Evolutionary conservation across 202 grass and related monocot species (phyloP).

Genomic region (Panicum virgatum): DNA sequence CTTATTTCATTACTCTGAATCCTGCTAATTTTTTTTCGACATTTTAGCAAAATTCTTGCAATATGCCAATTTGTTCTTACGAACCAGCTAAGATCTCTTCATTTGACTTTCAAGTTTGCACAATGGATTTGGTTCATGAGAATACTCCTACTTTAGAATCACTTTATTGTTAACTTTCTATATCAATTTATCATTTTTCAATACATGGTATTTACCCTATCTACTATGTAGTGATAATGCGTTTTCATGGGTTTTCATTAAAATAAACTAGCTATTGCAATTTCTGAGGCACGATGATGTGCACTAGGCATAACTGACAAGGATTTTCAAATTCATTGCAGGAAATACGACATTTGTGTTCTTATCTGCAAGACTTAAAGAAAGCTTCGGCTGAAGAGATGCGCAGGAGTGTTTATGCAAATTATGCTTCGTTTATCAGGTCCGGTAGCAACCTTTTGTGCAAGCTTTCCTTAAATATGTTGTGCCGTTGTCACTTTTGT

Average conservation of each 20-base stretch:
- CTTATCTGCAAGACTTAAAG: constrained; percentile 96
- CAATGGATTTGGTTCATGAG: not conserved
- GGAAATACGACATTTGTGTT: constrained; percentile 92
- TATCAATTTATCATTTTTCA: not conserved
- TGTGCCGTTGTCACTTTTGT: not conserved
- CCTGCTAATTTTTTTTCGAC: not conserved
- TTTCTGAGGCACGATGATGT: not conserved
- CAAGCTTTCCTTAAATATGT: not conserved
- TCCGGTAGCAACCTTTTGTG: constrained; percentile 7
- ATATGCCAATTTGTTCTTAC: not conserved
- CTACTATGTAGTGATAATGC: too few relatives aligned
- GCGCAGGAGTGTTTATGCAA: constrained; percentile 96
- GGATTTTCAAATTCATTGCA: constrained; percentile 47
- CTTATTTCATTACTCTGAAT: not conserved
- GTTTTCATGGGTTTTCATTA: not conserved
- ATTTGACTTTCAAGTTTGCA: not conserved
- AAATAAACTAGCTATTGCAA: not conserved
- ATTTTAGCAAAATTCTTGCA: not conserved
- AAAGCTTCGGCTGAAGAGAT: constrained; percentile 99
- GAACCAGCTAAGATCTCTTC: not conserved
- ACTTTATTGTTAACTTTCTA: not conserved
- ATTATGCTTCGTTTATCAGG: constrained; percentile 98
- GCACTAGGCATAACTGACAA: constrained; percentile 38
- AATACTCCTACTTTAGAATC: not conserved
- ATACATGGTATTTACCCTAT: too few relatives aligned